Base-by-base conservation (phyloP, 2,329 filamentous ascomycete species). In the Talaromyces sp. region DNA sequence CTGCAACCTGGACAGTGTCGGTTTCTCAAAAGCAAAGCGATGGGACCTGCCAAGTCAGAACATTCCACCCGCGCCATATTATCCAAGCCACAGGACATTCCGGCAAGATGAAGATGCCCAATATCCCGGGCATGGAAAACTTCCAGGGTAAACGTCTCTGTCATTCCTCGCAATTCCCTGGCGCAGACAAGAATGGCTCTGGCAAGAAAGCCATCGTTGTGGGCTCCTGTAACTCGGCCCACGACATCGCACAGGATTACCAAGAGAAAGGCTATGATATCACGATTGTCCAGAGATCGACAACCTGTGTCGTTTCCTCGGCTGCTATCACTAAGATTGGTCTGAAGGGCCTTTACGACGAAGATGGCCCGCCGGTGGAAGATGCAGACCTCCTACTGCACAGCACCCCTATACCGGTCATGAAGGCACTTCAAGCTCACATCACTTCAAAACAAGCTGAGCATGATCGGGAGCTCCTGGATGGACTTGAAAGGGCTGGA, bases 181-280 rank as follows among this genome's bases (percentile, higher is more conserved):
- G 83, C 0, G 82, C 84, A 0, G 68, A 71, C 2, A 68, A 76
- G 0, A 67, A 77, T 1, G 70, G 75, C 13, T 69, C 75, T n/a
- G 80, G 80, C 1, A 86, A 84, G 67, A 85, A 82, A 60, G 86
- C 82, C 0, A 72, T 89, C 1, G 81, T 89, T 0, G 77, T 89
- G 0, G 87, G 87, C 1, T 84, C 82, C 1, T 87, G 85, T 69
- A 89, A 88, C 69, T 87, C 84, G 0, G 84, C 78, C 5, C 84
- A 88, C 63, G 87, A 89, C 62, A 89, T 89, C 56, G 82, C 84
- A 0, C 85, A 88, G 59, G 84, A 89, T 61, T 88, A 80, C 63
- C 78, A 81, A 35, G 84, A 88, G 63, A 83, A 84, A 53, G 87
- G 87, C 0, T 85, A 85, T 60, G 75, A 82, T 4, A 81, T 89